Conservation (phyloP, 805 yeast species). For the Candida xyloterini region DNA sequence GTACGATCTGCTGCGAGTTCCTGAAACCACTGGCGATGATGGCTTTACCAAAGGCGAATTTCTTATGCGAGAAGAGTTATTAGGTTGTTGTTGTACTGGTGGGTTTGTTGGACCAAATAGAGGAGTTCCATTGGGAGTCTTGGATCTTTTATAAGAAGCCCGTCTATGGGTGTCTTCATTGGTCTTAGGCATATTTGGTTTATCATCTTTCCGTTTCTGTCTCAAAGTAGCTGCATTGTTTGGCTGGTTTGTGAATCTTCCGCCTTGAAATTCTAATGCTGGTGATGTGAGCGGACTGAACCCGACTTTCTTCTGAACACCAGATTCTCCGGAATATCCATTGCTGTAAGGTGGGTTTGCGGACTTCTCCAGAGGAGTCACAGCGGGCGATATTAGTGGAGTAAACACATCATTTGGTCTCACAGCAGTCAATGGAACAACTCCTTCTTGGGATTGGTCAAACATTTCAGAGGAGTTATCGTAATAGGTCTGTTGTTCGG, state of each 20-base stretch:
- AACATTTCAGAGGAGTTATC: constrained; percentile 3
- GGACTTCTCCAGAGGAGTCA: constrained; percentile 54
- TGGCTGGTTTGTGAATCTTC: constrained; percentile 19
- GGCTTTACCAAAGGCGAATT: constrained; percentile 40
- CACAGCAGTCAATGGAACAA: constrained; percentile 25
- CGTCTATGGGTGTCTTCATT: constrained; percentile 19
- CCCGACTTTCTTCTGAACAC: constrained; percentile 18
- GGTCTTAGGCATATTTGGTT: constrained; percentile 19
- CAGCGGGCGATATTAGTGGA: constrained; percentile 75
- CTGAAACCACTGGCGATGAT: constrained; percentile 5
- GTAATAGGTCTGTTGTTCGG: not conserved
- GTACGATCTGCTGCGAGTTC: constrained; percentile 10
- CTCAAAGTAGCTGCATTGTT: constrained; percentile 19
- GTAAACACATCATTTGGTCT: constrained; percentile 66
- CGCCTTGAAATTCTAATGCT: constrained; percentile 51
- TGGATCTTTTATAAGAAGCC: constrained; percentile 32
- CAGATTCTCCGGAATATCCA: not conserved
- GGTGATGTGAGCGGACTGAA: constrained; percentile 64
- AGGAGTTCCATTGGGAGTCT: constrained; percentile 41
- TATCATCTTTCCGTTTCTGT: constrained; percentile 30
- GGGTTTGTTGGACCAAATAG: constrained; percentile 34
- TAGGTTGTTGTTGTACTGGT: constrained; percentile 13
- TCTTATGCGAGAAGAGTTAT: constrained; percentile 18
- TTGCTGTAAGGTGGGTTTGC: constrained; percentile 13
- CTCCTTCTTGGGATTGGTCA: constrained; percentile 4